These are phyloP conservation scores for Verticillium isaacii DNA, from an alignment of 2,329 filamentous ascomycete genomes.

Conservation along the genomic window DNA sequence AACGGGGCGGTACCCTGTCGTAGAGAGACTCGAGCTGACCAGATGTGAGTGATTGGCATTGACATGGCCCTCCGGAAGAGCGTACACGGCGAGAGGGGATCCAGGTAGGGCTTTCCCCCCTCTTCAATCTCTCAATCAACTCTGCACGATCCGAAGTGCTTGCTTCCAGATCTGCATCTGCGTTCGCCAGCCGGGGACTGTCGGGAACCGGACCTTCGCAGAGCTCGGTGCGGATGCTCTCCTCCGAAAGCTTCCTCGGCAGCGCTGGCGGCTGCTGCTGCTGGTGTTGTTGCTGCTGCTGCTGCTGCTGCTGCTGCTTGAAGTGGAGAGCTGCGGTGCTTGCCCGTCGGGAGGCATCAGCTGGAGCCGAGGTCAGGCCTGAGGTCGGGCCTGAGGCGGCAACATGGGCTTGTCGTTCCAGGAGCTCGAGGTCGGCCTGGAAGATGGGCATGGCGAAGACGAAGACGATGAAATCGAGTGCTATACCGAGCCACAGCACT, in stretches of 20 bases:
- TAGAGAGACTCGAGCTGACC: slow-evolving; percentile 31
- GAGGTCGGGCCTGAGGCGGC: background rate
- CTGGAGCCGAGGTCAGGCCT: background rate
- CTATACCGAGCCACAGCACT: slow-evolving; percentile 25
- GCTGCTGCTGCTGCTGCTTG: slow-evolving; percentile 1
- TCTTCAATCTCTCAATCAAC: slow-evolving; percentile 81
- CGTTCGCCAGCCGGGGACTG: slow-evolving; percentile 26
- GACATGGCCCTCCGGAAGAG: background rate
- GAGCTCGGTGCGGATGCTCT: slow-evolving; percentile 56
- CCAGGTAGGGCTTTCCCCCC: slow-evolving; percentile 72
- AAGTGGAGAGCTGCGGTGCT: background rate
- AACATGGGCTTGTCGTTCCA: slow-evolving; percentile 13
- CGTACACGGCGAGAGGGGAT: slow-evolving; percentile 57
- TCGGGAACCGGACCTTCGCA: slow-evolving; percentile 53
- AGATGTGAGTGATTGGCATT: slow-evolving; percentile 8
- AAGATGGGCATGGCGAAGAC: slow-evolving; percentile 51
- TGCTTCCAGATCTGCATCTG: slow-evolving; percentile 21
- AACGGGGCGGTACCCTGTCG: slow-evolving; percentile 26
- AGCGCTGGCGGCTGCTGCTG: slow-evolving; percentile 10
- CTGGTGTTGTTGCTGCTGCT: background rate
- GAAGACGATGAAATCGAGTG: slow-evolving; percentile 11
- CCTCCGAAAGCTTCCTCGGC: slow-evolving; percentile 45
- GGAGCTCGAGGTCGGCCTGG: slow-evolving; percentile 42
- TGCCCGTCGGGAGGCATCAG: background rate
- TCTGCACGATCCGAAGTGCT: slow-evolving; percentile 62